Evolutionary conservation across 176 grass and related monocot genomes (phyloP).

Genomic region (Carex myosuroides): DNA sequence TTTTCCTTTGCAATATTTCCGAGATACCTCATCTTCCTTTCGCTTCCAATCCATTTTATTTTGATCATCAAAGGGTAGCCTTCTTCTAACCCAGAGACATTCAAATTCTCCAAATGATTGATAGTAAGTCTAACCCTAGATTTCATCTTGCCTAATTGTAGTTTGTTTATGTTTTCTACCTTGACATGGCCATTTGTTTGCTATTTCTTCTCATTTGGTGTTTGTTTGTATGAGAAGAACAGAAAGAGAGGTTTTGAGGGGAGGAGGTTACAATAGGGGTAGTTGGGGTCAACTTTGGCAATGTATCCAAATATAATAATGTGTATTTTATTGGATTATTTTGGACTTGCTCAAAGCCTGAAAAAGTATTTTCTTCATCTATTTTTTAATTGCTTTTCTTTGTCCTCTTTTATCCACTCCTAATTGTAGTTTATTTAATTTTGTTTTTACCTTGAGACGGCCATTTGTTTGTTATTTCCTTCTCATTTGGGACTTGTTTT

Average conservation of each 20-base stretch:
- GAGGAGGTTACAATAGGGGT: background rate
- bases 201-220: background rate
- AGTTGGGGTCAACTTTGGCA: slow-evolving; percentile 15
- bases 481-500: too few species aligned
- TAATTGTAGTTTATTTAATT: too few species aligned
- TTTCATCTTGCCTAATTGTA: slow-evolving; percentile 9
- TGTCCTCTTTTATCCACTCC: background rate
- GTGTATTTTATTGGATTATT: background rate
- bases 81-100: background rate
- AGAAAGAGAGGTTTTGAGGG: background rate
- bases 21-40: slow-evolving; percentile 18
- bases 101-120: slow-evolving; percentile 15
- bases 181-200: background rate
- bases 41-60: slow-evolving; percentile 28
- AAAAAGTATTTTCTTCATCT: slow-evolving; percentile 4
- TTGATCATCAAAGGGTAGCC: slow-evolving; percentile 12
- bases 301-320: background rate
- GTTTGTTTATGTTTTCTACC: background rate
- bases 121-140: slow-evolving; percentile 12
- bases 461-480: too few species aligned
- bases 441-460: too few species aligned
- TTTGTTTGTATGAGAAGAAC: background rate
- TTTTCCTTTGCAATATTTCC: slow-evolving; percentile 6
- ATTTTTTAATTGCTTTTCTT: slow-evolving; percentile 6
- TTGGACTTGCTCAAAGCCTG: slow-evolving; percentile 11